Evolutionary conservation across 108 stramenopile genomes (phyloP).

Genomic region (Fragilariopsis cylindrus): DNA sequence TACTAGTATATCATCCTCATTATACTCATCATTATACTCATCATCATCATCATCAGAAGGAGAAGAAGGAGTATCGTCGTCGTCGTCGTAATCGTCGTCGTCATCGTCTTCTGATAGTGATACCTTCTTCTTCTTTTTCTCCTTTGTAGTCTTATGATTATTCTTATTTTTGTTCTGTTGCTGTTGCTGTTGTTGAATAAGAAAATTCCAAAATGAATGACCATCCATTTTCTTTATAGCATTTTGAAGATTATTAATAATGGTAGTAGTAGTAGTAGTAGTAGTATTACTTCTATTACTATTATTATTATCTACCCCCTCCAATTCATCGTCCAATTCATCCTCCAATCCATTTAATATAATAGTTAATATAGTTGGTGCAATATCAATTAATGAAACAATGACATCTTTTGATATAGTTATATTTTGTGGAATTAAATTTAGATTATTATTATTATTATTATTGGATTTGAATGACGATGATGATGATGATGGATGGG

Average conservation of each 20-base stretch:
- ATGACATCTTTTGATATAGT: constrained; percentile 1
- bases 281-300: background rate
- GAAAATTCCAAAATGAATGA: constrained; percentile 24
- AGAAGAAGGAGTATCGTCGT: background rate
- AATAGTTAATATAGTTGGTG: constrained; percentile 40
- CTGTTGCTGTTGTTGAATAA: background rate
- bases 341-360: background rate
- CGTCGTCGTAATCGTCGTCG: background rate
- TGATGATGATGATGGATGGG: background rate
- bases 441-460: background rate
- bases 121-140: too few species aligned
- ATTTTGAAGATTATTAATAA: background rate
- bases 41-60: too few species aligned
- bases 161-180: too few species aligned
- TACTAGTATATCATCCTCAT: too few species aligned
- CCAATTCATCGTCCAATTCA: background rate
- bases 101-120: background rate
- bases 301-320: background rate
- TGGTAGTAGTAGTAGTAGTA: background rate
- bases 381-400: constrained; percentile 40
- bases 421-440: constrained; percentile 11
- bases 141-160: too few species aligned
- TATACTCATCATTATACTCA: too few species aligned
- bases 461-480: too few species aligned
- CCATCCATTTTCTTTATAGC: constrained; percentile 34